Evolutionary conservation across 176 grass and related monocot genomes (phyloP), one percentile per base, ranked within the genome.

Genomic region (Oryza nivara): DNA sequence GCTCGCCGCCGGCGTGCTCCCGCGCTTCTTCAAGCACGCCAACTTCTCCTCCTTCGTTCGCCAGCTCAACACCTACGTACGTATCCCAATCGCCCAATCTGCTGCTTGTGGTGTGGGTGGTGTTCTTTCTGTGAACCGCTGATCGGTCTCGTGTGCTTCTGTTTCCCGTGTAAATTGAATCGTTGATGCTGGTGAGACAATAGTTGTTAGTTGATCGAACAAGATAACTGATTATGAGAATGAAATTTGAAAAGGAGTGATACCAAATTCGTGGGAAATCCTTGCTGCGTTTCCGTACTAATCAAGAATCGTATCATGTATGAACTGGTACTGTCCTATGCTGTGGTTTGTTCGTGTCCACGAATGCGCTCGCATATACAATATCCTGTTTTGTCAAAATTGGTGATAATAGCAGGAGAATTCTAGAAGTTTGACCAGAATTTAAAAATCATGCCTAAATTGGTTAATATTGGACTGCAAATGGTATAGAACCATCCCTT

Each of bases 11-110:
- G n/a, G 11, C 28, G 44, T 93, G 44, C 88, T 93, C 70, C 88
- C 92, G 9, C 82, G 87, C 87, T 89, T 75, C 84, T 94, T 97
- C 87, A 97, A 97, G 84, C 94, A 97, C 80, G 76, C 86, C 84
- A 97, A 97, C 84, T 93, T 97, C 84, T 87, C 91, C 6, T 91
- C 88, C 87, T 97, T 97, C 78, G 65, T 97, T 40, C 61, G 94
- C 61, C 92, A 94, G 83, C 92, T 94, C 84, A 93, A 93, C 80
- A 91, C 83, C 78, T 93, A 94, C 61, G 94, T 97, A 76, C 25
- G 85, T 82, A 68, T 58, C 19, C 19, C 46, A 14, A 32, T 30
- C 23, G 23, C 23, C 23, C 23, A 0, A 23, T 23, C 23, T 23
- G 23, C 23, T 23, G 23, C 23, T 23, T 23, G 23, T 23, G 23